Conservation (phyloP, 2,329 filamentous ascomycete genomes). For the Aureobasidium subglaciale region DNA sequence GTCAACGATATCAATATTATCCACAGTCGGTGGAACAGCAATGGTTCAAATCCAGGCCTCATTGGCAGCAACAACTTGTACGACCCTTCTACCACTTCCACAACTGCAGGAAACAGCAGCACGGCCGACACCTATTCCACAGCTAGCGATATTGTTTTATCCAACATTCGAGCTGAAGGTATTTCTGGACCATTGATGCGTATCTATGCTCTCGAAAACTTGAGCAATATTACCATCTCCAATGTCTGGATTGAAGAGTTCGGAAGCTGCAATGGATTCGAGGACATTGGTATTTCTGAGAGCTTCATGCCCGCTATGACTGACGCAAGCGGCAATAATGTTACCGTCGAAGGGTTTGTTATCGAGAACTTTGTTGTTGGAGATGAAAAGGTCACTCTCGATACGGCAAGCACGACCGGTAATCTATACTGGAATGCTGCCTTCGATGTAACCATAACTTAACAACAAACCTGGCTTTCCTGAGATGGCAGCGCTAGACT, state of each 20-base stretch:
- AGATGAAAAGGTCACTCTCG: background rate
- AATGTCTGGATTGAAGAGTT: slow-evolving; percentile 6
- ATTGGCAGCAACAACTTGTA: slow-evolving; percentile 1
- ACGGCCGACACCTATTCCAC: background rate
- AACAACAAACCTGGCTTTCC: too few species aligned
- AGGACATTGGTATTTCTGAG: background rate
- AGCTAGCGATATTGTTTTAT: background rate
- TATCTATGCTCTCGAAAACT: background rate
- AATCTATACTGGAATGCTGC: background rate
- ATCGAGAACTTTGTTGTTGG: slow-evolving; percentile 3
- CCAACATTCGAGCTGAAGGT: background rate
- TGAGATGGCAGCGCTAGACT: too few species aligned
- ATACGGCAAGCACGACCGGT: background rate
- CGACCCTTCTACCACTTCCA: background rate
- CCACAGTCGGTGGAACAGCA: slow-evolving; percentile 11
- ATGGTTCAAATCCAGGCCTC: slow-evolving; percentile 2
- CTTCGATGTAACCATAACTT: background rate
- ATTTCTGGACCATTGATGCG: slow-evolving; percentile 3
- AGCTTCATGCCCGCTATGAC: slow-evolving; percentile 7
- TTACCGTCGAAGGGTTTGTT: background rate
- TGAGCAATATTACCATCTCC: background rate
- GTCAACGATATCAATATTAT: background rate
- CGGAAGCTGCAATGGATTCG: background rate
- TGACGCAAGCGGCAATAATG: background rate
- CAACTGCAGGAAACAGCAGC: background rate